Evolutionary conservation across 1,284 basidiomycete genomes (phyloP), one percentile per base, ranked within the genome.

Genomic region (Rhodotorula mucilaginosa): DNA sequence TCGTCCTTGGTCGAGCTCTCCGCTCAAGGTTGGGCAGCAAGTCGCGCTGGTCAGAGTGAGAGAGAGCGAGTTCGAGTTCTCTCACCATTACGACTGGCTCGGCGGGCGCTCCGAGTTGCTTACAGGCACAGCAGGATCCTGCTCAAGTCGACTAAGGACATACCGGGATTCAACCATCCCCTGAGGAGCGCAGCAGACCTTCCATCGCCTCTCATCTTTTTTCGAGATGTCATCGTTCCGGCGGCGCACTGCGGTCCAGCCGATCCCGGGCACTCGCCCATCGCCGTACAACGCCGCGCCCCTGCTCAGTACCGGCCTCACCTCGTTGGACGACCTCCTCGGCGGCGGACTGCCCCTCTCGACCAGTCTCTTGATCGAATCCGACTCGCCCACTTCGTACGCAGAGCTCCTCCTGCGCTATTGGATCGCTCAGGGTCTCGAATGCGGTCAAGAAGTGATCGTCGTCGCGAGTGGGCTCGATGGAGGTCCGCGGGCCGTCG

Each of bases 281-380:
- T 73, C 70, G 3, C 72, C 78, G 4, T 79, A 76, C 67, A 74
- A 73, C 61, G 67, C 73, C 13, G 69, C 71, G 7, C 67, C 74
- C 4, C 70, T 79, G 23, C 86, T 90, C 26, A 95, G 93, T 0
- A 92, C 92, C 5, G 97, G 96, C 3, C 88, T 98, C 8, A 88
- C 93, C 19, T 93, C 94, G 7, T 85, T 99, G n/a, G 96, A 99
- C 81, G 97, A 99, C 80, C 87, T 98, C 69, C 86, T 98, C 48
- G 93, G 93, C 69, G 93, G 92, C 39, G 96, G 96, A 21, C 82
- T 97, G n/a, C 92, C 95, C 23, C 85, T 95, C 60, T 90, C 90
- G 19, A 90, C 89, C 69, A 81, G 92, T 54, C 84, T 90, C 48
- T 82, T 94, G 56, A 85, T 91, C 54, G 88, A 91, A 29, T 90